Conservation (phyloP, 2,329 filamentous ascomycete genomes). For the Colletotrichum sojae region DNA sequence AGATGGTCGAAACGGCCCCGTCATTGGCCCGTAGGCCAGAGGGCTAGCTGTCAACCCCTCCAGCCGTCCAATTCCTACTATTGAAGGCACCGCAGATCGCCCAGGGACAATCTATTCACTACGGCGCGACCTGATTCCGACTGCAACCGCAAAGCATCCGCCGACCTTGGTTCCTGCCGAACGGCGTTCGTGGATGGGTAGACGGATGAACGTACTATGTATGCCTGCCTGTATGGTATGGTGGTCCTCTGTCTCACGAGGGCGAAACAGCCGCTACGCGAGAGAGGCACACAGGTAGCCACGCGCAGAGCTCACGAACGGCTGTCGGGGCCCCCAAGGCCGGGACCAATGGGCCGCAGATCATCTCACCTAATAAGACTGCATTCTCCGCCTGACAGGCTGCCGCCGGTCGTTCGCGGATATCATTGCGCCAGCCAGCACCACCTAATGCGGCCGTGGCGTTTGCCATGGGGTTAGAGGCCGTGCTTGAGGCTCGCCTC, state of each 20-base stretch:
- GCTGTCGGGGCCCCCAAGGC: not conserved
- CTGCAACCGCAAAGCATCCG: not conserved
- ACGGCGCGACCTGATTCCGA: not conserved
- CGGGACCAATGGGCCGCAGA: constrained; percentile 18
- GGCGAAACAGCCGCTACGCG: constrained; percentile 14
- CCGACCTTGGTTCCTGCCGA: not conserved
- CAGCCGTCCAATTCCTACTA: not conserved
- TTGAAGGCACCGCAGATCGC: constrained; percentile 3
- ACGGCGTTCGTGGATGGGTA: not conserved
- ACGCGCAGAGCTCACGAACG: constrained; percentile 26
- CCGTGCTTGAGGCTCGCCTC: constrained; percentile 22
- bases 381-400: constrained; percentile 38
- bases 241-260: constrained; percentile 16
- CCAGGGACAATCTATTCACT: not conserved
- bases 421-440: constrained; percentile 21
- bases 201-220: not conserved
- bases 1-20: constrained; percentile 24
- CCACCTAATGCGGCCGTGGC: constrained; percentile 25
- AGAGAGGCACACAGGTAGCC: not conserved
- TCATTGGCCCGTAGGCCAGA: constrained; percentile 26
- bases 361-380: constrained; percentile 39
- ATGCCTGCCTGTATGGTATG: not conserved
- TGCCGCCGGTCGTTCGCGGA: constrained; percentile 32
- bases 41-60: constrained; percentile 13
- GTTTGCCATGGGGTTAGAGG: constrained; percentile 3